Evolutionary conservation across 495 filamentous ascomycete genomes (phyloP).

Genomic region (Wilcoxina mikolae): DNA sequence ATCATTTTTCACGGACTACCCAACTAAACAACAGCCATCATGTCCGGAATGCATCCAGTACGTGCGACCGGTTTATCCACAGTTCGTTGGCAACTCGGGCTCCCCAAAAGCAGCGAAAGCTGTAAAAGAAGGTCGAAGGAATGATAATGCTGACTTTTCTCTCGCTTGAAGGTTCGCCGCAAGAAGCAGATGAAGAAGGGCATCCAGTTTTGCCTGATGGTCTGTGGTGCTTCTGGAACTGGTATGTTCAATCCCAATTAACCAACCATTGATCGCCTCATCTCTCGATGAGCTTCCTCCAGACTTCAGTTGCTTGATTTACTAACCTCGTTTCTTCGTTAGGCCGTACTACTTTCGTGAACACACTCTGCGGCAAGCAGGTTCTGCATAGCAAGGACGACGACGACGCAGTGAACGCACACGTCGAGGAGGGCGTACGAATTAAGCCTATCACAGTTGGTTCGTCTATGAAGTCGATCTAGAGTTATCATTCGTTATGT

Average conservation of each 20-base stretch:
- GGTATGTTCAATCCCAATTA: conserved; percentile 42
- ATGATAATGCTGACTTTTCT: conserved; percentile 10
- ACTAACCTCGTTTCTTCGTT: neutral
- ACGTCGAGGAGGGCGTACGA: conserved; percentile 88
- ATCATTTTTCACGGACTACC: neutral
- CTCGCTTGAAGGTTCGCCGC: conserved; percentile 58
- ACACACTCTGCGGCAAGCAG: conserved; percentile 91
- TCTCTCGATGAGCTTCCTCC: conserved; percentile 9
- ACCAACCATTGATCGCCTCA: neutral
- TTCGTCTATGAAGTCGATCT: conserved; percentile 36
- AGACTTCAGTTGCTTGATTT: conserved; percentile 1
- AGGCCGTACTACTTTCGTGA: conserved; percentile 98
- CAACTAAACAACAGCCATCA: conserved; percentile 1
- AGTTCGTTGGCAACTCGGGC: neutral
- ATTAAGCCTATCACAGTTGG: conserved; percentile 98
- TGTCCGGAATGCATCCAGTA: conserved; percentile 14
- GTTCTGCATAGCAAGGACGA: conserved; percentile 78
- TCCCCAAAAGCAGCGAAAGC: too few relatives aligned
- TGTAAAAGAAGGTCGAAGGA: neutral
- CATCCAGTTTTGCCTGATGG: conserved; percentile 99
- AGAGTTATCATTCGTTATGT: neutral
- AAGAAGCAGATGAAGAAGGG: conserved; percentile 99
- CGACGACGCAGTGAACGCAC: conserved; percentile 74
- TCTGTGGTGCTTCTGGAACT: conserved; percentile 95
- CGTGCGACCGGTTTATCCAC: neutral